phyloP scores from a whole-genome alignment of 768 basidiomycete genomes.

The Tephrocybe rancida region DNA sequence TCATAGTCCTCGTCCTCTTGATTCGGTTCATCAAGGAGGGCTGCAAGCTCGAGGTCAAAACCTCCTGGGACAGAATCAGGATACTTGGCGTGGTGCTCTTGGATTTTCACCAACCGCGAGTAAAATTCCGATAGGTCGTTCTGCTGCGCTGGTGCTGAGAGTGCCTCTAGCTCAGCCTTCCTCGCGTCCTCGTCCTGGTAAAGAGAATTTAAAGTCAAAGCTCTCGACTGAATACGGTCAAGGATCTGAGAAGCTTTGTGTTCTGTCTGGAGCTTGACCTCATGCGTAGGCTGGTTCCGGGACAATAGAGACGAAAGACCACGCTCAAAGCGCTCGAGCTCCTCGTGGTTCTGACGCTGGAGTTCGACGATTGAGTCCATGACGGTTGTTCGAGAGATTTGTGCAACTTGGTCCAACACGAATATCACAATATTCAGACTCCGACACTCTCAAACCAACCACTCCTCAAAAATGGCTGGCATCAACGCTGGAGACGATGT shows the following conservation, averaged over 20 bases:
- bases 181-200: slow-evolving; percentile 80
- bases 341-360: slow-evolving; percentile 95
- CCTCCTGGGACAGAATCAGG: slow-evolving; percentile 83
- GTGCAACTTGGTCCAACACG: slow-evolving; percentile 14
- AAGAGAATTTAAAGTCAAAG: slow-evolving; percentile 61
- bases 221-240: slow-evolving; percentile 75
- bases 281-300: slow-evolving; percentile 62
- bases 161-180: slow-evolving; percentile 63
- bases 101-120: slow-evolving; percentile 91
- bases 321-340: slow-evolving; percentile 89
- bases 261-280: slow-evolving; percentile 70
- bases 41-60: slow-evolving; percentile 83
- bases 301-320: slow-evolving; percentile 86
- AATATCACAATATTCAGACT: slow-evolving; percentile 49
- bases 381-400: slow-evolving; percentile 18
- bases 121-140: slow-evolving; percentile 94
- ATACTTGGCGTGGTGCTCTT: slow-evolving; percentile 96
- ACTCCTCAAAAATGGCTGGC: slow-evolving; percentile 67
- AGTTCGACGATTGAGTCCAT: slow-evolving; percentile 96
- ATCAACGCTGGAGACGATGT: slow-evolving; percentile 89
- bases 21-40: slow-evolving; percentile 76
- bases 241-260: slow-evolving; percentile 92
- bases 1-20: slow-evolving; percentile 79
- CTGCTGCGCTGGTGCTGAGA: slow-evolving; percentile 60
- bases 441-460: slow-evolving; percentile 50